phyloP scores from a whole-genome alignment of 2,329 filamentous ascomycete genomes.

The Aspergillus pseudoterreus region DNA sequence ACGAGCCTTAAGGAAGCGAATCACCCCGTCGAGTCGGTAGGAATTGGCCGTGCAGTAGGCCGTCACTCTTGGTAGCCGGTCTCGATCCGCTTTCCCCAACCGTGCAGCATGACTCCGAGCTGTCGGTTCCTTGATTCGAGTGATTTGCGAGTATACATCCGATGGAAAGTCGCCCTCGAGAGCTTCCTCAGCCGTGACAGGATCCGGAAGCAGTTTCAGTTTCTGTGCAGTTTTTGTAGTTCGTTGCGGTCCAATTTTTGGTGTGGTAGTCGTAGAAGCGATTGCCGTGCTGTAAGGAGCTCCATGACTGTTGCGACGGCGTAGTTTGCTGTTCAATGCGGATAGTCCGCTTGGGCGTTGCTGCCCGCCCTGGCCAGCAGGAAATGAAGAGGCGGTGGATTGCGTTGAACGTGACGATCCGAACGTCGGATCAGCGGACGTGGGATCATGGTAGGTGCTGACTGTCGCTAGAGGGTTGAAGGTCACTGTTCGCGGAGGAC shows the following conservation, averaged over 20 bases:
- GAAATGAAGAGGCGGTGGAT: constrained; percentile 34
- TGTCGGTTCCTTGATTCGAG: constrained; percentile 92
- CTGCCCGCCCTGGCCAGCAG: constrained; percentile 24
- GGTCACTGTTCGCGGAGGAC: constrained; percentile 42
- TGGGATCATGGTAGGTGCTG: constrained; percentile 40
- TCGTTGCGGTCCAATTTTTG: constrained; percentile 88
- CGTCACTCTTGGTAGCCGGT: constrained; percentile 82
- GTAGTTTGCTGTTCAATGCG: constrained; percentile 80
- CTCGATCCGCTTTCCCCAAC: constrained; percentile 87
- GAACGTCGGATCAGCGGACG: constrained; percentile 39
- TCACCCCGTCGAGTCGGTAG: constrained; percentile 84
- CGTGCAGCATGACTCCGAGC: constrained; percentile 87
- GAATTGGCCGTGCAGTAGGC: constrained; percentile 94
- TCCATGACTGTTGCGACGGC: constrained; percentile 79
- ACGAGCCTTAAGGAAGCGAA: constrained; percentile 85
- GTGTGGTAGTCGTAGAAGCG: constrained; percentile 38
- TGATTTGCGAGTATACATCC: constrained; percentile 97
- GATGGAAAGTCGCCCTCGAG: constrained; percentile 84
- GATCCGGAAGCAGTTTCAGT: constrained; percentile 91
- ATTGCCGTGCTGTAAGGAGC: constrained; percentile 46
- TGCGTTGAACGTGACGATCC: constrained; percentile 32
- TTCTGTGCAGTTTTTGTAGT: constrained; percentile 96
- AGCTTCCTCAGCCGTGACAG: constrained; percentile 75
- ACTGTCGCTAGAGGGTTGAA: constrained; percentile 47
- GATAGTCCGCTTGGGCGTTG: constrained; percentile 63